A percentile compares a stretch with the other conserved stretches of the same genome.
phyloP scores from a whole-genome alignment of 2,329 filamentous ascomycete species.

The Colletotrichum truncatum region DNA sequence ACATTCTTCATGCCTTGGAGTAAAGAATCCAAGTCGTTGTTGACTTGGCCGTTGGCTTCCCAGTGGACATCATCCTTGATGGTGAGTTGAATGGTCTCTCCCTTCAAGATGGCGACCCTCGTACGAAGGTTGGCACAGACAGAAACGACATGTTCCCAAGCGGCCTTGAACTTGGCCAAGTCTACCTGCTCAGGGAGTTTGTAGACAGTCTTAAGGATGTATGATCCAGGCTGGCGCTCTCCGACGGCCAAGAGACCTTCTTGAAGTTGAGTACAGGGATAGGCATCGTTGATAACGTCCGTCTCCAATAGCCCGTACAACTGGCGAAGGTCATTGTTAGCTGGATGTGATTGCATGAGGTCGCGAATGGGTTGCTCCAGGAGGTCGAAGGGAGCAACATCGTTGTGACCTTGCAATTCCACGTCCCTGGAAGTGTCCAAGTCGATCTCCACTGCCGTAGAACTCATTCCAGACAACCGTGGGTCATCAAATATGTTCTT shows the following conservation, averaged over 20 bases:
- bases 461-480: too few species aligned
- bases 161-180: slow-evolving; percentile 35
- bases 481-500: too few species aligned
- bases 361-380: too few species aligned
- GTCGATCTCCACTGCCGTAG: too few species aligned
- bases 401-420: too few species aligned
- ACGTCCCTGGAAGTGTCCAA: too few species aligned
- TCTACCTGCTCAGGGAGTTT: neutral
- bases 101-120: slow-evolving; percentile 2
- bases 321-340: neutral
- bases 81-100: neutral
- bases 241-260: slow-evolving; percentile 32
- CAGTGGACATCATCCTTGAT: neutral
- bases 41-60: neutral
- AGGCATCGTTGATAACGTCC: slow-evolving; percentile 29
- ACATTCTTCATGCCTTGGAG: neutral
- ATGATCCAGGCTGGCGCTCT: slow-evolving; percentile 31
- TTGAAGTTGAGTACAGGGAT: slow-evolving; percentile 32
- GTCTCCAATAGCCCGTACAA: neutral
- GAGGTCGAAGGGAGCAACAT: too few species aligned
- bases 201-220: slow-evolving; percentile 18
- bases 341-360: neutral
- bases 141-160: slow-evolving; percentile 36
- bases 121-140: slow-evolving; percentile 15
- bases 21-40: neutral